Base-by-base conservation (phyloP, 768 basidiomycete species). In the Grammothele lineata region DNA sequence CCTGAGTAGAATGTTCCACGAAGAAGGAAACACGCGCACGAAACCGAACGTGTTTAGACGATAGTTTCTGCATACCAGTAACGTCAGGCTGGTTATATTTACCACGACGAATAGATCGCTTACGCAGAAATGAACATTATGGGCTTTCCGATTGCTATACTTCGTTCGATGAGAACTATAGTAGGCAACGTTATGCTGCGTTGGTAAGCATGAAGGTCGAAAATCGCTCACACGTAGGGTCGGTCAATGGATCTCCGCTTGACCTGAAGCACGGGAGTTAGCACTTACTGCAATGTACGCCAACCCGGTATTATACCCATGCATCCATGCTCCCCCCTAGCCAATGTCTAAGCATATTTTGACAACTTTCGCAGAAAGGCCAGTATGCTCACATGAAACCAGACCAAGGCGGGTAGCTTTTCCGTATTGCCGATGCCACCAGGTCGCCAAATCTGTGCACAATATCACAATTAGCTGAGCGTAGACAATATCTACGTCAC, bases 41-140 rank as follows among this genome's bases (percentile, higher is more conserved):
- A 80, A 81, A 38, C 78, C 78, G 51, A 79, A 80, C 0, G 75
- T 75, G 54, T 79, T 80, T 33, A 80, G 46, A 4, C 78, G 76
- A 47, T 80, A 80, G 57, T 80, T 80, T 8, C 76, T 80, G 22
- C 23, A 40, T 47, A 21, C 15, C 15, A 4, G 4, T 5, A 10
- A 37, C 33, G 7, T 1, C 1, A 14, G 18, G 17, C 46, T 17
- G 11, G 15, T 3, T 10, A 30, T 30, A 14, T 7, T 30, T 30
- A 30, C 14, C 27, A 14, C 7, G 27, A 14, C 8, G 27, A 27
- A 9, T 44, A 17, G 11, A 2, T 11, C 18, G 33, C 39, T 6
- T 48, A 61, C 57, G 57, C 54, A 17, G 55, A 76, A 25, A 79
- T 74, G 52, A 80, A 77, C 15, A 81, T 65, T 15, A 80, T 74